phyloP scores from a whole-genome alignment of 345 rosid genomes.

The Aquilaria yunnanensis region DNA sequence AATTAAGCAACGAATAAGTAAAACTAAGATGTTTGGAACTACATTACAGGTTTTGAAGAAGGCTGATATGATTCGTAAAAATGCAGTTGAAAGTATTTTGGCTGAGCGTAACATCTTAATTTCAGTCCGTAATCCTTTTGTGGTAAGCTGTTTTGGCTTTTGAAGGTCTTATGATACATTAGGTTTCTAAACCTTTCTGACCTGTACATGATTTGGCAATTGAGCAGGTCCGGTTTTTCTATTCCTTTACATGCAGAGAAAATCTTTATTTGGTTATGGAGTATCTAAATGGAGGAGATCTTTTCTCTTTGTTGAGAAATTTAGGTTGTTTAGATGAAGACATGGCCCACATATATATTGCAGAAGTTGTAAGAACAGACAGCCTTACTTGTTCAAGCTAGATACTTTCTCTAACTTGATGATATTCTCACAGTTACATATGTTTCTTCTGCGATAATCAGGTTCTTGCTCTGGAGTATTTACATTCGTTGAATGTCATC shows the following conservation, averaged over 20 bases:
- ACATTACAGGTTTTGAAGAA: slow-evolving; percentile 73
- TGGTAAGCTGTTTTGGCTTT: slow-evolving; percentile 46
- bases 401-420: slow-evolving; percentile 4
- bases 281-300: slow-evolving; percentile 97
- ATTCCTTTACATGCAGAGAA: slow-evolving; percentile 97
- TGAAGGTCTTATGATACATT: slow-evolving; percentile 10
- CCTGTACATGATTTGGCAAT: slow-evolving; percentile 22
- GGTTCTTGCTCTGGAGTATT: slow-evolving; percentile 98
- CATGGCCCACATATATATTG: slow-evolving; percentile 84
- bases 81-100: slow-evolving; percentile 94
- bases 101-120: slow-evolving; percentile 94
- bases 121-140: slow-evolving; percentile 94
- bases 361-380: slow-evolving; percentile 81
- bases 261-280: slow-evolving; percentile 98
- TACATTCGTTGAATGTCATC: slow-evolving; percentile 86
- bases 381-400: slow-evolving; percentile 7
- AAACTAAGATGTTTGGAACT: background rate
- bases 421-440: slow-evolving; percentile 27
- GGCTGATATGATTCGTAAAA: slow-evolving; percentile 95
- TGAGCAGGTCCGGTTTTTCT: slow-evolving; percentile 92
- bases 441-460: slow-evolving; percentile 37
- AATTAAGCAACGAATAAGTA: slow-evolving; percentile 9
- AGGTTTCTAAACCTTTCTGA: slow-evolving; percentile 16
- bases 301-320: slow-evolving; percentile 78
- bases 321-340: slow-evolving; percentile 94